Evolutionary conservation across 257 asterid species (phyloP), one percentile per base, ranked within the genome.

Genomic region (Marsdenia floribunda): DNA sequence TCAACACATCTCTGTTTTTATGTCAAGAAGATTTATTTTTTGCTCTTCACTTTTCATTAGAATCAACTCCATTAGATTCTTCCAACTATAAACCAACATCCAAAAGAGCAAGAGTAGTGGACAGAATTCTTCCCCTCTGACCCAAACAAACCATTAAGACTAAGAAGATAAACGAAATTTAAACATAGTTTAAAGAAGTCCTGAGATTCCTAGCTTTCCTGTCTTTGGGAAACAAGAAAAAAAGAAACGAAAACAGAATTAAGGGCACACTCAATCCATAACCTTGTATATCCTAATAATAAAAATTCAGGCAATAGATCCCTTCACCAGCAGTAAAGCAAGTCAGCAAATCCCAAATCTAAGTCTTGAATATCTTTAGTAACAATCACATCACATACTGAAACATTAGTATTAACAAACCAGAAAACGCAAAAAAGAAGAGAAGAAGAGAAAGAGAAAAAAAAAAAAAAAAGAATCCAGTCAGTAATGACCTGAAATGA

Each of bases 401-500:
- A 38, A 18, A 66, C 11, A 24, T 24, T 9, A 59, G 0, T 0
- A 6, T 44, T 44, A 44, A 44, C 49, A 44, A 44, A 42, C 46
- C 9, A 42, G 9, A 42, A 42, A 29, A 29, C 33, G 33, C 1
- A 29, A 29, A 1, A 29, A 29, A 29, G 1, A 29, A 29, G 33
- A 29, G 1, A 29, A 29, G 33, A 29, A 29, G 33, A 29, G 1
- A 29, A 29, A 29, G 1, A 29, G 1, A 50, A 29, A 18, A 40
- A 29, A 19, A 76, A 44, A 18, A 1, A 21, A 53, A 59, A 66
- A 38, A 7, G 0, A 53, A 44, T 3, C 44, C 64, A 74, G 3
- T 24, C 18, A 22, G 29, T 26, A 40, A 21, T 53, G 6, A 84
- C 88, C 88, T 82, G 86, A 49, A 47, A 84, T 37, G 61, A 84